phyloP scores from a whole-genome alignment of 768 basidiomycete genomes.

The Psilocybe subaeruginosa region DNA sequence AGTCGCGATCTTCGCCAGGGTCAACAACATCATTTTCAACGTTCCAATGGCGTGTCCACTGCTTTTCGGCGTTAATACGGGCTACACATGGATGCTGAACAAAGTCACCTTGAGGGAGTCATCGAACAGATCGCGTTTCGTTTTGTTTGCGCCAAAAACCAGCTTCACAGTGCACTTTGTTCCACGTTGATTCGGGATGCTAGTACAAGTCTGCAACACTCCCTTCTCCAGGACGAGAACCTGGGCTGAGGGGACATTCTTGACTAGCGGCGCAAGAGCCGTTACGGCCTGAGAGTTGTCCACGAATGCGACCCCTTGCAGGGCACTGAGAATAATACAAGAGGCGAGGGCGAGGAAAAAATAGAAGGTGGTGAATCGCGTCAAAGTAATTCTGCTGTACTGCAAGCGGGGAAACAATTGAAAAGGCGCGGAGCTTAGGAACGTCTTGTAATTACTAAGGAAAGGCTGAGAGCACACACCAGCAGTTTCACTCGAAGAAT shows the following conservation, averaged over 20 bases:
- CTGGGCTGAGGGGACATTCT: conserved; percentile 24
- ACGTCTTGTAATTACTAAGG: neutral
- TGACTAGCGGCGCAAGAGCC: conserved; percentile 34
- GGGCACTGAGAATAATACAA: conserved; percentile 40
- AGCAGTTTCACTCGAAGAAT: conserved; percentile 28
- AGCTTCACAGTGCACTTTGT: conserved; percentile 27
- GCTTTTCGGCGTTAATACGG: neutral
- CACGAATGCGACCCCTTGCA: conserved; percentile 41
- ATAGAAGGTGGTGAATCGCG: conserved; percentile 51
- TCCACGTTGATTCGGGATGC: conserved; percentile 34
- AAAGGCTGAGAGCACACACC: conserved; percentile 23
- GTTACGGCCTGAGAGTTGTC: conserved; percentile 38
- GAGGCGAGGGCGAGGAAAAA: conserved; percentile 47
- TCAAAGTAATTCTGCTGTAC: conserved; percentile 52
- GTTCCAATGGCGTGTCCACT: conserved; percentile 9
- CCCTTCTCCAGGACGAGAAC: conserved; percentile 27
- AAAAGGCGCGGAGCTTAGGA: neutral
- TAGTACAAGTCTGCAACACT: conserved; percentile 39
- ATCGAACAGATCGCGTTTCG: neutral
- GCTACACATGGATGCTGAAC: neutral
- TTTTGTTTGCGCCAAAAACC: conserved; percentile 5
- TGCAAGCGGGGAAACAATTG: conserved; percentile 20
- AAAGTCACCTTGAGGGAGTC: neutral
- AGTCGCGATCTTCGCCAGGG: neutral
- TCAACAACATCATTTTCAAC: neutral